These are phyloP conservation scores for Syzygium malaccense DNA, from an alignment of 441 rosid genomes.

Conservation along the genomic window DNA sequence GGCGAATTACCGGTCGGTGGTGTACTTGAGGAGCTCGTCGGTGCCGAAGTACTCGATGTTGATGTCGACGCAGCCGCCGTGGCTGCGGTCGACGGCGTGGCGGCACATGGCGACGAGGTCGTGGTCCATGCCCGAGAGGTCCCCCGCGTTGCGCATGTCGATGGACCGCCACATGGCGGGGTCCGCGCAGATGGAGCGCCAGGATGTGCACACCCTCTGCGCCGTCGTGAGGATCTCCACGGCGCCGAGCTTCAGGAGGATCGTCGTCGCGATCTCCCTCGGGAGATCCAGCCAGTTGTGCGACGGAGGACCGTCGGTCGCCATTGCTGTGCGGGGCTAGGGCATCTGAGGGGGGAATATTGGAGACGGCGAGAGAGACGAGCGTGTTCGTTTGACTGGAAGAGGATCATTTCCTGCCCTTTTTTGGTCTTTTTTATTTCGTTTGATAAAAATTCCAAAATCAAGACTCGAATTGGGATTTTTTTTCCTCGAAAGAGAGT, in stretches of 20 bases:
- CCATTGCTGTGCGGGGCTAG: background rate
- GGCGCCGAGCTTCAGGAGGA: slow-evolving; percentile 24
- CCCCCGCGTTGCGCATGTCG: slow-evolving; percentile 17
- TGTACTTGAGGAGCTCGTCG: slow-evolving; percentile 33
- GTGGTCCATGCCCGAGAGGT: background rate
- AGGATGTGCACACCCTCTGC: slow-evolving; percentile 41
- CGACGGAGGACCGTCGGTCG: background rate
- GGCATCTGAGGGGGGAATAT: background rate
- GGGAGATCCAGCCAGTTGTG: slow-evolving; percentile 55
- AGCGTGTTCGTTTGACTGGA: background rate
- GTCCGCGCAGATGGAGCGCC: slow-evolving; percentile 46
- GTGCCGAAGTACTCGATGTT: slow-evolving; percentile 24
- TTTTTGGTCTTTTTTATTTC: background rate
- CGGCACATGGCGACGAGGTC: slow-evolving; percentile 22
- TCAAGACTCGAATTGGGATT: background rate
- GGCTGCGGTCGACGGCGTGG: slow-evolving; percentile 46
- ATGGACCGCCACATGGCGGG: slow-evolving; percentile 54
- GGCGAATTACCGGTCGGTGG: slow-evolving; percentile 28
- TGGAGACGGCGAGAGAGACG: background rate
- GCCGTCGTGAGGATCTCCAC: slow-evolving; percentile 27
- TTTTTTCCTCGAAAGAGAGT: background rate
- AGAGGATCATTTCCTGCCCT: background rate
- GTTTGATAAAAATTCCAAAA: background rate
- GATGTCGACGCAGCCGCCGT: slow-evolving; percentile 29
- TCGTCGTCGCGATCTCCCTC: slow-evolving; percentile 26